Evolutionary conservation across 495 filamentous ascomycete species (phyloP), one percentile per base, ranked within the genome.

Genomic region (Usnea hakonensis): DNA sequence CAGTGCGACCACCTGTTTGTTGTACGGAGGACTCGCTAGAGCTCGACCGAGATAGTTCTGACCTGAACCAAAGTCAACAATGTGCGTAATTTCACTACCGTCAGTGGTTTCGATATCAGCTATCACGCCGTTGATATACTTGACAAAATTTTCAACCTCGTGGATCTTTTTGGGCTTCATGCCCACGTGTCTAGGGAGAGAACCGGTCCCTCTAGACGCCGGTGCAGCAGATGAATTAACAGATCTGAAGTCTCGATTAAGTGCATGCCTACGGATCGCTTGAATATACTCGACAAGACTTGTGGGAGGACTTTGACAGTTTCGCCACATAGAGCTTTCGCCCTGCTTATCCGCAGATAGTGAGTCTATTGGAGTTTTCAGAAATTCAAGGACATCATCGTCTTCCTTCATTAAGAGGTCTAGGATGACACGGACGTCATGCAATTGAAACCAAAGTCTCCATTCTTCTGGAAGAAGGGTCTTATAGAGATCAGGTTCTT

Each of bases 131-230:
- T 79, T 69, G 62, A 88, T 78, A 67, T 86, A 97, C 33, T 67
- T 72, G 43, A 85, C 81, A 65, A 87, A 86, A 68, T 86, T 76
- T 32, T 82, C 76, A 3, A 88, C 94, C 76, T 98, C 94, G 64
- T 98, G 95, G 21, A 90, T 80, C 73, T 98, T 98, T 74, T 98
- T 98, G 36, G 86, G 81, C 63, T 90, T 96, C 95, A 98, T 98
- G 23, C 94, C 94, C 6, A 96, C 80, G 68, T 87, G 82, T 44
- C 81, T 77, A 5, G 89, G 82, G 21, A 95, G 72, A 9, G 65
- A 62, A 70, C 69, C 61, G 74, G 77, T 66, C 66, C 69, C 63
- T 69, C 71, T 21, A n/a, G 36, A 48, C 63, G 68, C 8, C 71
- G 52, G 16, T 60, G 60, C 65, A 65, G 67, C 40, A 64, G 57